Conservation (phyloP, 2,329 filamentous ascomycete genomes). For the Ophiostoma perfectum region DNA sequence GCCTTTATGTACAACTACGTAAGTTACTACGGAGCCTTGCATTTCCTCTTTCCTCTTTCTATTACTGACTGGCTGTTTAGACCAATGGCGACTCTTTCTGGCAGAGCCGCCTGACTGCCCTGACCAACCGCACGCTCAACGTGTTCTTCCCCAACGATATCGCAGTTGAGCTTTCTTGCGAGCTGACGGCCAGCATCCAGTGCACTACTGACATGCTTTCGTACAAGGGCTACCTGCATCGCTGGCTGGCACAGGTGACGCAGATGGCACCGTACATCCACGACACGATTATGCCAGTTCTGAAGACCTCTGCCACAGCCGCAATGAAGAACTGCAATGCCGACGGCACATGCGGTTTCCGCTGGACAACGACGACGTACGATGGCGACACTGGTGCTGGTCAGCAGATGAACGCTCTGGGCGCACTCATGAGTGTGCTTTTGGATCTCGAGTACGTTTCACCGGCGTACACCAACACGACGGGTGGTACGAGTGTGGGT, state of each 20-base stretch:
- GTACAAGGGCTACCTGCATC: conserved; percentile 66
- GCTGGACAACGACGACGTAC: conserved; percentile 48
- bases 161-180: conserved; percentile 64
- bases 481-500: conserved; percentile 40
- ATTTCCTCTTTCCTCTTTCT: not conserved
- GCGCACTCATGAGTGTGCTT: conserved; percentile 43
- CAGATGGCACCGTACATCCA: conserved; percentile 58
- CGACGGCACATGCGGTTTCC: conserved; percentile 60
- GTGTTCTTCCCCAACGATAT: conserved; percentile 54
- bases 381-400: conserved; percentile 45
- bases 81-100: conserved; percentile 49
- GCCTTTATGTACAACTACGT: conserved; percentile 65
- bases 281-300: conserved; percentile 50
- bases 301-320: conserved; percentile 53
- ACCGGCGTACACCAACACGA: conserved; percentile 36
- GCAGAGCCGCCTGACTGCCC: conserved; percentile 51
- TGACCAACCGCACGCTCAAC: conserved; percentile 47
- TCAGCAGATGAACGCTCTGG: conserved; percentile 49
- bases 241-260: conserved; percentile 58
- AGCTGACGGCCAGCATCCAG: conserved; percentile 38
- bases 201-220: conserved; percentile 69
- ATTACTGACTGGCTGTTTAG: conserved; percentile 30
- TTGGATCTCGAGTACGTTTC: conserved; percentile 30
- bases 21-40: conserved; percentile 28
- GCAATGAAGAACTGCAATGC: conserved; percentile 56